Evolutionary conservation across 2,329 filamentous ascomycete genomes (phyloP).

Genomic region (Neofusicoccum laricinum): DNA sequence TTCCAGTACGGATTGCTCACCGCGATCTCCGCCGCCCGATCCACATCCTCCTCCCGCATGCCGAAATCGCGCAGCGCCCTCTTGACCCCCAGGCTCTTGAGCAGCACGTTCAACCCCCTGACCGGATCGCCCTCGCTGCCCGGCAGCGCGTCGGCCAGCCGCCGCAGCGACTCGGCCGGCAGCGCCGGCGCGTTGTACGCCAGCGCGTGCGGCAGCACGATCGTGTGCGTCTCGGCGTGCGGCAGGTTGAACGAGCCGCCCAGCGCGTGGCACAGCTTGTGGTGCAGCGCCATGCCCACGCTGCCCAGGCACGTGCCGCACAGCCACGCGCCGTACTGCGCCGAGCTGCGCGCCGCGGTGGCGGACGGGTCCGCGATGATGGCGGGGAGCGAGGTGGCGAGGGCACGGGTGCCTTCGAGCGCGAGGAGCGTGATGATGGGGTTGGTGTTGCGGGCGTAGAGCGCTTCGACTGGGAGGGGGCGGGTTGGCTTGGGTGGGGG

Average conservation of each 20-base stretch:
- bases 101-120: not conserved
- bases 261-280: slow-evolving; percentile 65
- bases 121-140: slow-evolving; percentile 52
- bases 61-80: slow-evolving; percentile 47
- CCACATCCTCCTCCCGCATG: slow-evolving; percentile 60
- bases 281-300: slow-evolving; percentile 63
- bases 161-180: slow-evolving; percentile 48
- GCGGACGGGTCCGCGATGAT: slow-evolving; percentile 49
- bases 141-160: slow-evolving; percentile 53
- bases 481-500: not conserved
- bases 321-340: slow-evolving; percentile 64
- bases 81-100: slow-evolving; percentile 47
- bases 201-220: slow-evolving; percentile 61
- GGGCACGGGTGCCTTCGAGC: slow-evolving; percentile 53
- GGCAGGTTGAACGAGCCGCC: slow-evolving; percentile 63
- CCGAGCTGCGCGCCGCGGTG: slow-evolving; percentile 48
- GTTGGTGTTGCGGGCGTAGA: slow-evolving; percentile 62
- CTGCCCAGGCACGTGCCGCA: slow-evolving; percentile 60
- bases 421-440: slow-evolving; percentile 59
- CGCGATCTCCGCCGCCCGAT: slow-evolving; percentile 58
- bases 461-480: slow-evolving; percentile 51
- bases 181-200: slow-evolving; percentile 60
- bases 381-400: slow-evolving; percentile 53
- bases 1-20: slow-evolving; percentile 60
- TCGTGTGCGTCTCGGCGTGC: slow-evolving; percentile 64